phyloP scores from a whole-genome alignment of 208 protist species.

The Spongospora subterranea region DNA sequence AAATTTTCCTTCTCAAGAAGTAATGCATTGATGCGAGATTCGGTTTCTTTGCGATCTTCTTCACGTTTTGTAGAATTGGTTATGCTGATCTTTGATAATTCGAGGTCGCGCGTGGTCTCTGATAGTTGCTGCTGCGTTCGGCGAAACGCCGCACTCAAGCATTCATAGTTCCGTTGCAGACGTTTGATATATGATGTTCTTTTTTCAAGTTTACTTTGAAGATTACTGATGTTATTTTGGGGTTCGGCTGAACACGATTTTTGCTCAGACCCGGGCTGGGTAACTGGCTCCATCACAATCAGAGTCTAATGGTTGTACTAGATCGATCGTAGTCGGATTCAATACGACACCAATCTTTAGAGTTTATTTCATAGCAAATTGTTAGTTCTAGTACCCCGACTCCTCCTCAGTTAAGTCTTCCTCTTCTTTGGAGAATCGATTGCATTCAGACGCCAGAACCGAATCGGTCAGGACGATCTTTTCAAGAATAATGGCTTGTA shows the following conservation, averaged over 20 bases:
- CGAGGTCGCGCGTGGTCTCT: background rate
- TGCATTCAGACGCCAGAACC: background rate
- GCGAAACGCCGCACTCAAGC: background rate
- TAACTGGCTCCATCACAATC: too few species aligned
- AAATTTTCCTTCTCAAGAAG: background rate
- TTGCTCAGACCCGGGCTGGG: background rate
- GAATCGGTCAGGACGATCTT: background rate
- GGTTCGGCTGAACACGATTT: background rate
- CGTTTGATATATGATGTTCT: background rate
- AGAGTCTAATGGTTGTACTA: too few species aligned
- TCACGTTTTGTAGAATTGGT: background rate
- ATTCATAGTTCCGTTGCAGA: constrained; percentile 51
- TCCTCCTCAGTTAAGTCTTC: too few species aligned
- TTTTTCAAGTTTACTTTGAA: background rate
- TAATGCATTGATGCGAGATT: background rate
- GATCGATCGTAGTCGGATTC: too few species aligned
- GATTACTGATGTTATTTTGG: background rate
- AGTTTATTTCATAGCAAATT: too few species aligned
- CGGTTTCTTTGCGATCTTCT: background rate
- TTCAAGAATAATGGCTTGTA: background rate
- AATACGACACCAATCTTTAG: too few species aligned
- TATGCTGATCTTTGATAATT: background rate
- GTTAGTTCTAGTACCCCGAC: too few species aligned
- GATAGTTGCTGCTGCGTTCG: background rate
- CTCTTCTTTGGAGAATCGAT: background rate